Evolutionary conservation across 148 eudicot genomes (phyloP), one percentile per base, ranked within the genome.

Genomic region (Amaranthus hypochondriacus): DNA sequence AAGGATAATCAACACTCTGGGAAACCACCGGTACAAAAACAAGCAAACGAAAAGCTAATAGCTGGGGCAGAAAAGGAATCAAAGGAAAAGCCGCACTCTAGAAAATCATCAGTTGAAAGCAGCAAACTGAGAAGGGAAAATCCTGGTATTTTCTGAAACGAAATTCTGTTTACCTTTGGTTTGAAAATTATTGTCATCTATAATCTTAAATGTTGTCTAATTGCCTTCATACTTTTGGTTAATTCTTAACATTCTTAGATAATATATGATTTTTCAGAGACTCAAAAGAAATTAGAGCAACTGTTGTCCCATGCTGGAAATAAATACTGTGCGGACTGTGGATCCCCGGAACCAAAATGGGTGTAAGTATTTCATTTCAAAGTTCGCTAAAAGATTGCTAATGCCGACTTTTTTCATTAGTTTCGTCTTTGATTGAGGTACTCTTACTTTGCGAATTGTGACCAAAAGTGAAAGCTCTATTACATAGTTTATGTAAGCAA

Each of bases 311-410:
- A 84, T 65, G 14, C 86, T 11, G 84, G 86, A 68, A 93, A 93
- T 70, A 78, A 58, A 76, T 59, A 85, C n/a, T 93, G 98, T 77
- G 97, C 97, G 56, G 98, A 93, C 81, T 91, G 98, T 88, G 95
- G 98, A 79, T 73, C 97, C 47, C 88, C 91, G 5, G 88, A 89
- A 74, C 98, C 98, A 67, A 93, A 91, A 86, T 93, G 98, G 98
- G 95, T 89, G 98, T 93, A 88, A 91, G 95, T 79, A 70, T 59
- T 47, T 59, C 39, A 3, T 46, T 62, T 51, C 5, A 28, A 15
- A 56, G 18, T 39, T 57, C 52, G 14, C 64, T 49, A 10, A 67
- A 11, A 42, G 12, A 46, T 28, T 28, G 39, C 39, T 28, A 28
- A 28, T 28, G 2, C 39, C 39, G 39, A 28, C 0, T 28, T 28